Base-by-base conservation (phyloP, 2,329 filamentous ascomycete genomes). In the Chaetomium olivaceum region DNA sequence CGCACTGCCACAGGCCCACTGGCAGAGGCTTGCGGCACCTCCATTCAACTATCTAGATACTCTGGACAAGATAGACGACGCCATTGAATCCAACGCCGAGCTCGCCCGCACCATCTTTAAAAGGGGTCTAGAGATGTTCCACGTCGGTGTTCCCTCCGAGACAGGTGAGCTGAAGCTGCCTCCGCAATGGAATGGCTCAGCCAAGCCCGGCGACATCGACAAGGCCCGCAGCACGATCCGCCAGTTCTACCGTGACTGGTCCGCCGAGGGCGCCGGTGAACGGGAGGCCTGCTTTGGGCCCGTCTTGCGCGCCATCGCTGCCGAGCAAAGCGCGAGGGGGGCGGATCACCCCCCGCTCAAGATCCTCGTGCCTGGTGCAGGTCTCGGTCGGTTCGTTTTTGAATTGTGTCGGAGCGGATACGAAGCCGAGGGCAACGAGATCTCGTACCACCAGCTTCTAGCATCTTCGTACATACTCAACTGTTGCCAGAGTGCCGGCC, bases 211-310 rank as follows among this genome's bases (percentile, higher is more conserved):
- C 25, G 94, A 98, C 73, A 81, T 96, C 61, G 92, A 96, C 75
- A 99, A 98, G 78, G 93, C 94, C 1, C 87, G 93, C 68, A 96
- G 92, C 73, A 98, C 93, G 1, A 84, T 99, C 60, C 88, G 94
- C 12, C 95, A 99, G 74, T 91, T 98, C 76, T 98, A 93, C 77
- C 89, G 95, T 19, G 95, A 99, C 77, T 99, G 96, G 95, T 92
- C 91, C 27, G 84, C 82, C 1, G 93, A 91, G 73, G 95, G 94
- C 0, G 81, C 80, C 2, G 75, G 77, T 0, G 96, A 99, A 80
- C 83, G 95, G 48, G 81, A 86, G n/a, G 87, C 87, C 3, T 92
- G 90, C 74, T 96, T 95, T 74, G 84, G 82, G 0, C 92, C 91
- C 0, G 85, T 98, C 7, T 78, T 96, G 66, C 74, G 77, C 21